Conservation (phyloP, 2,329 filamentous ascomycete species). For the Ambrosiella beaveri region DNA sequence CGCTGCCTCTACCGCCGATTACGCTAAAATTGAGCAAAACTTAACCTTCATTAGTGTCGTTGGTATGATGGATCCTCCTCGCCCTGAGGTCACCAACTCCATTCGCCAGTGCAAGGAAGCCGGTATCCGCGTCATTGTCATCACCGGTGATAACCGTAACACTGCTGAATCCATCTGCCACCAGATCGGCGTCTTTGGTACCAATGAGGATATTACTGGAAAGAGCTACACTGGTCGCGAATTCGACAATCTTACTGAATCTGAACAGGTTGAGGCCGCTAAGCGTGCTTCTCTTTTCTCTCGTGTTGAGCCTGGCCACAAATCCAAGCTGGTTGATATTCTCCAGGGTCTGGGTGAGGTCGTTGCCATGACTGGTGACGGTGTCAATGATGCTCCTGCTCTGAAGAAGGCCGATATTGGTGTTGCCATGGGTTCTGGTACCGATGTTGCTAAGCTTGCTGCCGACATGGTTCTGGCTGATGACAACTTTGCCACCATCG, state of each 20-base stretch:
- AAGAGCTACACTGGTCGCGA: conserved; percentile 94
- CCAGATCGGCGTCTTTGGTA: conserved; percentile 83
- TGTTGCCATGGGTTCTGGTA: conserved; percentile 96
- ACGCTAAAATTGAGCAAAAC: conserved; percentile 74
- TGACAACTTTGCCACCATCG: conserved; percentile 97
- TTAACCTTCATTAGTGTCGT: conserved; percentile 89
- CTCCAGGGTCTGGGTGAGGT: conserved; percentile 86
- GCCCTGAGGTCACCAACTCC: conserved; percentile 72
- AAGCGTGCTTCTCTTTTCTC: conserved; percentile 84
- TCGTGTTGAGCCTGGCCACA: conserved; percentile 86
- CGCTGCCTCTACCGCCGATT: conserved; percentile 71
- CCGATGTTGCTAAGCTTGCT: conserved; percentile 88
- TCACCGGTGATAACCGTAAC: conserved; percentile 95
- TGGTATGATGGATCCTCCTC: conserved; percentile 91
- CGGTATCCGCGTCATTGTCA: conserved; percentile 91
- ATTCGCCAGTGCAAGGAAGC: conserved; percentile 81
- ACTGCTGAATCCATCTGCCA: conserved; percentile 96
- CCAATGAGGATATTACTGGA: conserved; percentile 63
- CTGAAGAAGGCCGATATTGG: conserved; percentile 98
- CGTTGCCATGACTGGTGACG: conserved; percentile 97
- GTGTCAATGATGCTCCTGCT: conserved; percentile 93
- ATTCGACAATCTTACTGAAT: conserved; percentile 68
- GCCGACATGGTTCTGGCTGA: conserved; percentile 98
- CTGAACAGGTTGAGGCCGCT: conserved; percentile 68
- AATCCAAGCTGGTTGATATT: conserved; percentile 93